Evolutionary conservation across 75 land plant species (phyloP), one percentile per base, ranked within the genome.

Genomic region (Picea sitchensis): DNA sequence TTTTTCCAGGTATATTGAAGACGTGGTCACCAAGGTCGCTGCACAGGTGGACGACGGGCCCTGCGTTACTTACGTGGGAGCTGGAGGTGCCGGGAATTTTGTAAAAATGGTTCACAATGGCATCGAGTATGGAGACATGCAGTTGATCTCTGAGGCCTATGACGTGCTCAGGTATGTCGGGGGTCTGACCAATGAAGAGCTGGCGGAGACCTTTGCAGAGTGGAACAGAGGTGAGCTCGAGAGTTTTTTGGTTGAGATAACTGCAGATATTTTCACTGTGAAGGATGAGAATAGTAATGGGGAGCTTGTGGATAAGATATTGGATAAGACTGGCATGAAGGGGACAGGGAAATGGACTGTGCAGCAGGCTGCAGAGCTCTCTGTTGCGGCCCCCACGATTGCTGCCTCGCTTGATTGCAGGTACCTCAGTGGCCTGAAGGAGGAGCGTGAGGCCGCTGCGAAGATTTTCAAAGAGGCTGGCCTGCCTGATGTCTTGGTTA

Each of bases 221-320:
- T 88, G 90, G 90, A 88, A 88, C 75, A 72, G 77, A 0, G 90
- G 90, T 13, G 90, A 87, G 85, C 85, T 88, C 54, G 89, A 88
- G 82, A 88, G 89, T 73, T 88, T 88, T 77, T 64, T 88, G 17
- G 31, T 88, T 32, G 90, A 88, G 81, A 88, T 88, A 58, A 88
- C 90, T 0, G 82, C 85, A 0, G 89, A 87, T 60, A 88, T 88
- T 38, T 88, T 88, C 75, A 65, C 51, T 18, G 90, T 88, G 1
- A 83, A 81, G 56, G 90, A 88, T 21, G 90, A 88, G 9, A 34
- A 15, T 38, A 5, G 73, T 5, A 77, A 75, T 1, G 88, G 87
- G 4, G 83, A 84, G 65, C 81, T 87, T 30, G 88, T 84, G 18
- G 88, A 87, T 54, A 87, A 87, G 79, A 85, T 87, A 31, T 47